Evolutionary conservation across 75 land plant species (phyloP), one percentile per base, ranked within the genome.

Genomic region (Isoetes taiwanensis): DNA sequence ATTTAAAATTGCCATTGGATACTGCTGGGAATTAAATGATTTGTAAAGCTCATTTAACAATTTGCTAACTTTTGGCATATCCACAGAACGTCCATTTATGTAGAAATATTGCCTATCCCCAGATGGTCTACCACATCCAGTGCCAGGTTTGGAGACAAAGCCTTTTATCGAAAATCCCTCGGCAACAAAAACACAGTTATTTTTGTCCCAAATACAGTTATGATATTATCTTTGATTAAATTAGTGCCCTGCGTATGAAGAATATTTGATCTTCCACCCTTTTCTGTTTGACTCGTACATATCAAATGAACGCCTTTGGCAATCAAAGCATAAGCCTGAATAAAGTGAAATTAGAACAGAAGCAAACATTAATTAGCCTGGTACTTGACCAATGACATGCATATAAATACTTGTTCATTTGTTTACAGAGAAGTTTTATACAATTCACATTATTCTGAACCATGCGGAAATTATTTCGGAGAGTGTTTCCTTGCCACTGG

Each of bases 291-390:
- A 52, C 83, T 87, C 34, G 75, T 83, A 76, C 97, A 90, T 26
- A 90, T 72, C 1, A 90, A 52, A 26, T 87, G 74, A 26, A 90
- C 88, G 25, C 81, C 81, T 74, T 72, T 83, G 34, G 88, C 72
- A 63, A 90, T 90, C 55, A 90, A 57, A 14, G 97, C 97, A 72
- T 90, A 90, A 12, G 88, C 97, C 96, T 89, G 80, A 43, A 60
- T 30, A 57, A 46, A 2, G 34, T 61, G n/a, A 33, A 3, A 1
- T 3, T 60, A 56, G 19, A 63, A 43, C 2, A 55, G 28, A 43
- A 42, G 28, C 14, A 58, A n/a, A n/a, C n/a, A n/a, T n/a, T n/a
- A n/a, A n/a, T n/a, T n/a, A n/a, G n/a, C n/a, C n/a, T n/a, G n/a
- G n/a, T n/a, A n/a, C n/a, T n/a, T n/a, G n/a, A n/a, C n/a, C n/a